Base-by-base conservation (phyloP, 257 asterid genomes). In the Jaltomata sinuosa region DNA sequence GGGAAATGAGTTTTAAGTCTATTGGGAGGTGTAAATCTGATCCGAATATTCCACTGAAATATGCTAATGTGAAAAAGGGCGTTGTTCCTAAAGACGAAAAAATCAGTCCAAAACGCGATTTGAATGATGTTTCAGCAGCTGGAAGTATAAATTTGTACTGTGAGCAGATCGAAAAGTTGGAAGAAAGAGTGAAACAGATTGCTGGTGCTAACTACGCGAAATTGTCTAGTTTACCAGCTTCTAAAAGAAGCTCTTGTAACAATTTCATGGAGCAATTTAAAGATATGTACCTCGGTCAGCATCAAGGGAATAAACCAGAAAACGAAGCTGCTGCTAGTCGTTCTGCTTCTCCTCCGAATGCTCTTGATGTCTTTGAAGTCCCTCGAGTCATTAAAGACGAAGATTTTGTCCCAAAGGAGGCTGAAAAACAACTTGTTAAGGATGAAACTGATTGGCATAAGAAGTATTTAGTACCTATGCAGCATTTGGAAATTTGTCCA, bases 361-460 rank as follows among this genome's bases (percentile, higher is more conserved):
- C 92, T 27, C 94, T 89, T 85, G 98, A 96, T 91, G 97, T 96
- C 40, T 94, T 94, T 79, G 98, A 96, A 86, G 99, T 96, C 42
- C 99, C 99, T 9, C 94, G 89, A 84, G 89, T 55, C 22, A 94
- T 85, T 12, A 86, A 88, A 71, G 89, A 78, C 10, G 69, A 76
- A 68, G 84, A 86, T 81, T 82, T 32, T 32, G 57, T 83, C 57
- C 71, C 79, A 19, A 85, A 84, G 54, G 88, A 90, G 36, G 84
- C 47, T 10, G 62, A 32, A 29, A 90, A 85, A 87, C 68, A 83
- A 12, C 85, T 71, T 62, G 84, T 69, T 59, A 89, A 88, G 71
- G 90, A 88, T 3, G 93, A 91, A 71, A 89, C 91, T 9, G 93
- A 91, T 40, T 91, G 90, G 93, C 90, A 93, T 57, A 90, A 94